phyloP scores from a whole-genome alignment of 2,329 filamentous ascomycete genomes.

The Fusarium buharicum region DNA sequence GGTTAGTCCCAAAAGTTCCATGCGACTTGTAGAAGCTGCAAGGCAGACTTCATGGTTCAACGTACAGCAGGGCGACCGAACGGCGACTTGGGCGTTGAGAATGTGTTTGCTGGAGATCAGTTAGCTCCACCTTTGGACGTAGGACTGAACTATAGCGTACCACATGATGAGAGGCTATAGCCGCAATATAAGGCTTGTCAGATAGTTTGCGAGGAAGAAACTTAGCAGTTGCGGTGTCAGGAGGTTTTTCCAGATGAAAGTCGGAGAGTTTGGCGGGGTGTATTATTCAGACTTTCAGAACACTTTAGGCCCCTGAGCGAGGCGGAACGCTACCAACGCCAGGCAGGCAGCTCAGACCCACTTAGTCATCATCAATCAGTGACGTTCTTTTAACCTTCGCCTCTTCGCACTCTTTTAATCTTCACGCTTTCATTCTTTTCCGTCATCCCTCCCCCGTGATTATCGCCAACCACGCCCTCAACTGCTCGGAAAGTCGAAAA shows the following conservation, averaged over 20 bases:
- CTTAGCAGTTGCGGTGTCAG: not conserved
- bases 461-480: slow-evolving; percentile 7
- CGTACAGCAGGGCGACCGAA: slow-evolving; percentile 95
- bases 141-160: slow-evolving; percentile 42
- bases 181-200: not conserved
- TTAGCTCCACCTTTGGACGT: slow-evolving; percentile 4
- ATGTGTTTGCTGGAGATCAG: slow-evolving; percentile 82
- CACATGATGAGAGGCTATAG: slow-evolving; percentile 47
- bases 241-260: slow-evolving; percentile 6
- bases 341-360: slow-evolving; percentile 2
- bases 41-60: slow-evolving; percentile 23
- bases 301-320: slow-evolving; percentile 20
- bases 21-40: not conserved
- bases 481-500: slow-evolving; percentile 32
- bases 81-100: slow-evolving; percentile 96
- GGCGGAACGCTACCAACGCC: slow-evolving; percentile 2
- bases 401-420: slow-evolving; percentile 6
- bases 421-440: slow-evolving; percentile 1
- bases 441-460: slow-evolving; percentile 12
- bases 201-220: not conserved
- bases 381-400: slow-evolving; percentile 24
- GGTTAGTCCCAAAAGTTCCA: not conserved
- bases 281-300: slow-evolving; percentile 29
- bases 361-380: slow-evolving; percentile 33
- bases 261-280: slow-evolving; percentile 34